Evolutionary conservation across 106 monocot genomes (phyloP).

Genomic region (Triglochin maritima): DNA sequence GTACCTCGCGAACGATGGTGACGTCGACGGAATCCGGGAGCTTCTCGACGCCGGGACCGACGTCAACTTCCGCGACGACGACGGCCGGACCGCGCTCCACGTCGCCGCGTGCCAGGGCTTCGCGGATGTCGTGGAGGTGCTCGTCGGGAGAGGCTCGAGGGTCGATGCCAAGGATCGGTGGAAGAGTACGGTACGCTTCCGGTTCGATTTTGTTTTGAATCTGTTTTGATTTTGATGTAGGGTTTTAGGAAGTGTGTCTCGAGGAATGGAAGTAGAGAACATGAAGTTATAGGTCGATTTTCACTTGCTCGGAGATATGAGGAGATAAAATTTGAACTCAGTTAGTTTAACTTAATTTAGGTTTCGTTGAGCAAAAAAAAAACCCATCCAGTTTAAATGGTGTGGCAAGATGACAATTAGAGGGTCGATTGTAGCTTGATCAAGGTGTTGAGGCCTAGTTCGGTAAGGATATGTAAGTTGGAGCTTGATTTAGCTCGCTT

Average conservation of each 20-base stretch:
- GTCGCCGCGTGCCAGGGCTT: conserved; percentile 83
- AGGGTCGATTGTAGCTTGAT: too few species aligned
- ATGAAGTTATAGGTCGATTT: too few species aligned
- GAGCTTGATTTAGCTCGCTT: too few species aligned
- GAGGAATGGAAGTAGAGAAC: too few species aligned
- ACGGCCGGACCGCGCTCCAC: conserved; percentile 78
- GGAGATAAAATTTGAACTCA: too few species aligned
- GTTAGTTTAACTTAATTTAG: too few species aligned
- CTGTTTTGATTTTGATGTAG: not conserved
- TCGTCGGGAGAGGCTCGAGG: conserved; percentile 48
- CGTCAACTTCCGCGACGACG: conserved; percentile 56
- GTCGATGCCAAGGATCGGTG: conserved; percentile 62
- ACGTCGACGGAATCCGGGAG: conserved; percentile 58
- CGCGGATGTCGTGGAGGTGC: conserved; percentile 42
- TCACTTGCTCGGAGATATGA: too few species aligned
- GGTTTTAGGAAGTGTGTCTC: not conserved
- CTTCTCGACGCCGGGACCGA: conserved; percentile 47
- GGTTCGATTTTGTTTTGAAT: not conserved
- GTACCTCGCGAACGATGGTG: conserved; percentile 73
- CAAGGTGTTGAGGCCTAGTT: too few species aligned
- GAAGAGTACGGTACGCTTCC: conserved; percentile 67
- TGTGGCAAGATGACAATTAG: too few species aligned
- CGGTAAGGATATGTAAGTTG: too few species aligned
- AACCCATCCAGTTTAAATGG: too few species aligned
- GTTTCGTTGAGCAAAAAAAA: too few species aligned